Evolutionary conservation across 2,329 filamentous ascomycete species (phyloP), one percentile per base, ranked within the genome.

Genomic region (Xylaria sp.): DNA sequence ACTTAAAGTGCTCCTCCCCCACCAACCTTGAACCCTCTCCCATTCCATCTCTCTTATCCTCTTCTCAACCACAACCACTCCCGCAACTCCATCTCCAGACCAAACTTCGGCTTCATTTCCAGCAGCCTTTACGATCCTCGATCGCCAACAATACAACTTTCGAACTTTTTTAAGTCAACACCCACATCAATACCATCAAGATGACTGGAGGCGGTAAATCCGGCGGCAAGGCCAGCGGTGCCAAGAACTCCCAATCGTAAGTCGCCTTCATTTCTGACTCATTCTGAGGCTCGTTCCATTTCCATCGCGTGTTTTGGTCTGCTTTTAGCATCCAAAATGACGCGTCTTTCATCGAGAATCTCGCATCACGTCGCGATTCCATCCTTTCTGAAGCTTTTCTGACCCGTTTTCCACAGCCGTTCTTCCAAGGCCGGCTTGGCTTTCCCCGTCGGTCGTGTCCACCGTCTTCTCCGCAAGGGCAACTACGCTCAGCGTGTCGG

Each of bases 181-280:
- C 63, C 65, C 70, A 65, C 68, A 66, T 65, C 70, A 70, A 69
- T 68, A 74, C 68, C 68, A 76, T 85, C 88, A 97, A 91, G 90
- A 99, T 99, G 94, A 96, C 94, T 91, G 93, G 93, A 86, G 93
- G 93, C 80, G 94, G 94, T 81, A 99, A 99, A 83, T 97, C 93
- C 83, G 94, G 94, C 81, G 94, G 94, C 88, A 97, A 97, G 89
- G 92, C 93, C 84, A 93, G 90, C 83, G 92, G 92, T 83, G 89
- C 90, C 83, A 99, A 99, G 91, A 96, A 90, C 85, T 90, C 94
- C 75, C 94, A 97, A 85, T 97, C 92, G 94, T 97, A 83, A 87
- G 92, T 89, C 55, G 62, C 59, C 58, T 51, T 54, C 54, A 30
- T 58, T 68, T 39, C 13, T 23, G 37, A 3, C 18, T n/a, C 52